Conservation (phyloP, 2,329 filamentous ascomycete genomes). For the Claviceps africana region DNA sequence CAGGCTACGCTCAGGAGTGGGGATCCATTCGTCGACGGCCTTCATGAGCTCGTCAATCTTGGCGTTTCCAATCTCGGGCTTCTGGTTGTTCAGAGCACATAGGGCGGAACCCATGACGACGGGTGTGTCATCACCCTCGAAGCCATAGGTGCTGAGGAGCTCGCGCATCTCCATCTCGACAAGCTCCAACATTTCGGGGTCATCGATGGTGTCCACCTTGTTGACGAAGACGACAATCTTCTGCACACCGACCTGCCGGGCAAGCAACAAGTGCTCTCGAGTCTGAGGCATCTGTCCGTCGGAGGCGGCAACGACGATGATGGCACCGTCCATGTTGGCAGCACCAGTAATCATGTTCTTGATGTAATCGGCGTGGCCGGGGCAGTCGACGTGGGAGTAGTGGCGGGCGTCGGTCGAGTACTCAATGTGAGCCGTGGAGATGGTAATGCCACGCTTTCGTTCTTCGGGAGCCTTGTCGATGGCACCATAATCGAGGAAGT, state of each 20-base stretch:
- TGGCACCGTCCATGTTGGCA: constrained; percentile 97
- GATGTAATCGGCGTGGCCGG: constrained; percentile 99
- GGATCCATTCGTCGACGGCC: constrained; percentile 91
- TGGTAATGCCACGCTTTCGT: constrained; percentile 99
- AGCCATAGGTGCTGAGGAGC: constrained; percentile 80
- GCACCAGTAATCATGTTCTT: constrained; percentile 99
- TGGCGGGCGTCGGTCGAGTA: constrained; percentile 88
- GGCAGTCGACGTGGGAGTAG: constrained; percentile 99
- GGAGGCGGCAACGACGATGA: constrained; percentile 95
- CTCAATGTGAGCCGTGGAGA: constrained; percentile 96
- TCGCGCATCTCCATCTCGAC: constrained; percentile 99
- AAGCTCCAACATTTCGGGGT: constrained; percentile 98
- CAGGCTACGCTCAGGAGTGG: constrained; percentile 80
- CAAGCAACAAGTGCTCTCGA: constrained; percentile 91
- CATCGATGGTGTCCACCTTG: constrained; percentile 95
- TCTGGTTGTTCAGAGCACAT: constrained; percentile 77
- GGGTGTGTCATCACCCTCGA: constrained; percentile 95
- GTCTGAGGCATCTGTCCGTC: constrained; percentile 99
- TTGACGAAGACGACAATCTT: constrained; percentile 98
- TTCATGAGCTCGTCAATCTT: constrained; percentile 88
- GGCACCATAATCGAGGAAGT: constrained; percentile 90
- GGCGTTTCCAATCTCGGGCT: constrained; percentile 69
- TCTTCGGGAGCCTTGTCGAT: constrained; percentile 99
- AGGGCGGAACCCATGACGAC: constrained; percentile 96
- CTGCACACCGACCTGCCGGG: constrained; percentile 95